Evolutionary conservation across 805 yeast species (phyloP).

Genomic region (Isabelozyma pseudorhagii): DNA sequence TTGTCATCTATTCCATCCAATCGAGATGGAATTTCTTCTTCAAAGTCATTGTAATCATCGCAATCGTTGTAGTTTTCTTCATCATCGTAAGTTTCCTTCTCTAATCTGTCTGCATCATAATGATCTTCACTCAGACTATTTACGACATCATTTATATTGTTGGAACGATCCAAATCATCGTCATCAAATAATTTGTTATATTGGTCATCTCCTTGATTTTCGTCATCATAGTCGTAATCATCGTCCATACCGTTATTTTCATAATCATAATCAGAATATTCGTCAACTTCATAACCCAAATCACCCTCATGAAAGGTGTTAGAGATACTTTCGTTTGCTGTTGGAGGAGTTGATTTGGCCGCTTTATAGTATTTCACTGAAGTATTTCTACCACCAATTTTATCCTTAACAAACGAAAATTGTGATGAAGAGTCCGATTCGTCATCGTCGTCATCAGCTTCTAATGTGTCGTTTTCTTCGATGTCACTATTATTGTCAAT

Average conservation of each 20-base stretch:
- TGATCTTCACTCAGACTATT: not conserved
- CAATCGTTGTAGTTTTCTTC: not conserved
- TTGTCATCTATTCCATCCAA: not conserved
- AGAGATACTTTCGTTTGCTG: not conserved
- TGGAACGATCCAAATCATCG: slow-evolving; percentile 2
- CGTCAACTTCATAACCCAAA: slow-evolving; percentile 28
- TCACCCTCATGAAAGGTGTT: slow-evolving; percentile 27
- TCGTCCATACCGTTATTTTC: slow-evolving; percentile 42
- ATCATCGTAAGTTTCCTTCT: not conserved
- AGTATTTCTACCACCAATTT: slow-evolving; percentile 40
- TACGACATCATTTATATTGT: not conserved
- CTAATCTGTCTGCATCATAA: not conserved
- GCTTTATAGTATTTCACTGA: slow-evolving; percentile 43
- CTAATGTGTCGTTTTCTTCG: not conserved
- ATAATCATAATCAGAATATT: slow-evolving; percentile 37
- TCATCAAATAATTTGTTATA: slow-evolving; percentile 13
- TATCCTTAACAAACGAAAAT: slow-evolving; percentile 40
- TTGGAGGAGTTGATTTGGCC: slow-evolving; percentile 5
- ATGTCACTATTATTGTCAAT: not conserved
- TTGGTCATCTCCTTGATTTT: slow-evolving; percentile 9
- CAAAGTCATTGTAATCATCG: not conserved
- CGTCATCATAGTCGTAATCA: slow-evolving; percentile 10
- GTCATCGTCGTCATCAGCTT: not conserved
- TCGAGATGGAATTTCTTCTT: not conserved
- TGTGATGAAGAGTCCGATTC: slow-evolving; percentile 28